A percentile compares a stretch with the other conserved stretches of the same genome.
phyloP scores from a whole-genome alignment of 176 grass and related monocot species.

The Tillandsia leiboldiana region DNA sequence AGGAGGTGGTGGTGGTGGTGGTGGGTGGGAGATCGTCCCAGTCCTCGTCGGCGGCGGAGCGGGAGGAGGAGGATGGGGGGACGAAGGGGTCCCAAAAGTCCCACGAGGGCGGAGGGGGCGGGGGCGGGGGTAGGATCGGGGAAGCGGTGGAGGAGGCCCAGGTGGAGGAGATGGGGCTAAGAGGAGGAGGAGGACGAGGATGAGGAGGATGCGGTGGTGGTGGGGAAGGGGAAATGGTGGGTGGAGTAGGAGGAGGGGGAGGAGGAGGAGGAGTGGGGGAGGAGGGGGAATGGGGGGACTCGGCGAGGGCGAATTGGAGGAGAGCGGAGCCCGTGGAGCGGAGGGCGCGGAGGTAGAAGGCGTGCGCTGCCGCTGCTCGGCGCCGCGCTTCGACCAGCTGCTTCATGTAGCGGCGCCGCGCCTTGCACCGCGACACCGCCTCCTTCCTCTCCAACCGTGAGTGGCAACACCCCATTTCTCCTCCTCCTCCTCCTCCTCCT shows the following conservation, averaged over 20 bases:
- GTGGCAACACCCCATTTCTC: constrained; percentile 44
- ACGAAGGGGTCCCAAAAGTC: constrained; percentile 99
- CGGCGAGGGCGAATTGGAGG: constrained; percentile 83
- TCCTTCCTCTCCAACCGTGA: constrained; percentile 78
- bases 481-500: not conserved
- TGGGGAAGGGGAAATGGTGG: not conserved
- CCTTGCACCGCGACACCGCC: constrained; percentile 90
- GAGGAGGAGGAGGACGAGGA: constrained; percentile 38
- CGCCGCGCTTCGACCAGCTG: constrained; percentile 73
- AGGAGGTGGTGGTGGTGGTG: constrained; percentile 22
- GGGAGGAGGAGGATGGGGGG: constrained; percentile 70
- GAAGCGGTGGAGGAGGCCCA: constrained; percentile 67
- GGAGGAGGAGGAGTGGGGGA: constrained; percentile 22
- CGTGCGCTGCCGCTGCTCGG: constrained; percentile 71
- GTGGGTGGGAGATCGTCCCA: constrained; percentile 50
- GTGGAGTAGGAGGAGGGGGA: constrained; percentile 2
- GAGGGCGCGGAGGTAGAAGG: constrained; percentile 77
- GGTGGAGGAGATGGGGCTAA: constrained; percentile 46
- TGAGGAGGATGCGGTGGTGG: constrained; percentile 16
- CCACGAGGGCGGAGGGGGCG: constrained; percentile 44
- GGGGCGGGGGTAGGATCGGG: constrained; percentile 66
- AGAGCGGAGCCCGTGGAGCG: constrained; percentile 71
- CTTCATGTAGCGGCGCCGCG: constrained; percentile 74
- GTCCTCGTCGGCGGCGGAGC: constrained; percentile 52
- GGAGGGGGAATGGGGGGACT: constrained; percentile 47